Percentiles rank a stretch among this genome's conserved stretches.
These are phyloP conservation scores for Globisporangium cederbergense DNA, from an alignment of 352 stramenopile species.

Conservation along the genomic window DNA sequence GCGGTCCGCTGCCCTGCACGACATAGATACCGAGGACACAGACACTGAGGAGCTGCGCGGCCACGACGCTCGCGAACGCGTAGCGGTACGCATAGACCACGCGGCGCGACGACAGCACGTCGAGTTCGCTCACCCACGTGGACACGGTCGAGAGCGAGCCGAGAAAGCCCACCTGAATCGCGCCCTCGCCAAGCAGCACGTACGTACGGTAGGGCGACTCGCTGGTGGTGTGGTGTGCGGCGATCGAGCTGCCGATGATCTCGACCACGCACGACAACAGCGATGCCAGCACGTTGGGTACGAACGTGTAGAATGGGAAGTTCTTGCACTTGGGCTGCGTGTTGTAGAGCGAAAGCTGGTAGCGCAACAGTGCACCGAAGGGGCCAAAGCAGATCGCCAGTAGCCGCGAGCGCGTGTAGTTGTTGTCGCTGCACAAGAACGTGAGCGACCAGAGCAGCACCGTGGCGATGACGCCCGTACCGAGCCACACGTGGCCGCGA, in stretches of 20 bases:
- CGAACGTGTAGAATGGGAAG: slow-evolving; percentile 67
- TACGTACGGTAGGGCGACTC: slow-evolving; percentile 33
- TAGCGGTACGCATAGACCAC: slow-evolving; percentile 57
- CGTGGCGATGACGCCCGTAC: slow-evolving; percentile 23
- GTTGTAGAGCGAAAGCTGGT: slow-evolving; percentile 55
- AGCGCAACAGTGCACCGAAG: slow-evolving; percentile 54
- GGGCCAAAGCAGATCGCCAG: slow-evolving; percentile 54
- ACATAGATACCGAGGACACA: slow-evolving; percentile 53
- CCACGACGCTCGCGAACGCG: slow-evolving; percentile 37
- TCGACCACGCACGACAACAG: slow-evolving; percentile 42
- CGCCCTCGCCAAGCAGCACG: slow-evolving; percentile 43
- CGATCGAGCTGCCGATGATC: slow-evolving; percentile 34
- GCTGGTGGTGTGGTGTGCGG: slow-evolving; percentile 19
- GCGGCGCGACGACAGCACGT: slow-evolving; percentile 40
- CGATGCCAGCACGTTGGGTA: slow-evolving; percentile 55
- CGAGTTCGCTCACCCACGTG: slow-evolving; percentile 61
- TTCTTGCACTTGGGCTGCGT: slow-evolving; percentile 37
- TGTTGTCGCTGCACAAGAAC: slow-evolving; percentile 37
- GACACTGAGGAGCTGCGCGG: slow-evolving; percentile 53
- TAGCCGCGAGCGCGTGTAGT: slow-evolving; percentile 47
- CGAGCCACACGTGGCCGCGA: slow-evolving; percentile 26
- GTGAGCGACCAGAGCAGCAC: slow-evolving; percentile 39
- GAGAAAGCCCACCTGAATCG: slow-evolving; percentile 45
- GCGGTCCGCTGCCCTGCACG: slow-evolving; percentile 34
- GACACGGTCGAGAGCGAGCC: slow-evolving; percentile 72